Evolutionary conservation across 352 stramenopile genomes (phyloP), one percentile per base, ranked within the genome.

Genomic region (Phytophthora pinifolia): DNA sequence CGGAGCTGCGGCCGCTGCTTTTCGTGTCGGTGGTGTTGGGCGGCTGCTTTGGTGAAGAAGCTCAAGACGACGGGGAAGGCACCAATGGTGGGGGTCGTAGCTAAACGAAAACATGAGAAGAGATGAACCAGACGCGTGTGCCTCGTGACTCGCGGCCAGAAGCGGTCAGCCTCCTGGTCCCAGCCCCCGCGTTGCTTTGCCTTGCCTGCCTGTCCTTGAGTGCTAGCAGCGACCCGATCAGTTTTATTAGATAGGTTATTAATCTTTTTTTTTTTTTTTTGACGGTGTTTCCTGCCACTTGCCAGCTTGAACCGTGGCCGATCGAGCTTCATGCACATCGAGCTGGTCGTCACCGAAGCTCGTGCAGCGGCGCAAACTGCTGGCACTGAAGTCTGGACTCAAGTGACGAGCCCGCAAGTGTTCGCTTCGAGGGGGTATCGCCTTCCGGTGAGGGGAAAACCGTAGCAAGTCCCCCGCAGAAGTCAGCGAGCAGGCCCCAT

Each of bases 101-200:
- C 65, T 79, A 72, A 79, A 76, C 70, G 66, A 76, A 76, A 66
- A 76, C 72, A 27, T 64, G 70, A 45, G 63, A 74, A 72, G 69
- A 79, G 67, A 76, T 76, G 69, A 78, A 75, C 65, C 64, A 56
- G 58, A 79, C 47, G 52, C 55, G 6, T 70, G 52, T 64, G 48
- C 47, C 59, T 30, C 59, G 15, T 46, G n/a, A n/a, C n/a, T n/a
- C n/a, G n/a, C n/a, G n/a, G n/a, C n/a, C n/a, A n/a, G n/a, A n/a
- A n/a, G n/a, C n/a, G n/a, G n/a, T n/a, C n/a, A n/a, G n/a, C n/a
- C 45, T 65, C 46, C 50, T 69, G 45, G 53, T 31, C 43, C 46
- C 59, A 55, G 54, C 55, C 60, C 46, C 45, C 37, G 45, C 47
- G 39, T 58, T 56, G 55, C 46, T 66, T 67, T 67, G 60, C 48